These are phyloP conservation scores for Pseudotulostoma volvatum DNA, from an alignment of 495 filamentous ascomycete genomes.

Conservation along the genomic window DNA sequence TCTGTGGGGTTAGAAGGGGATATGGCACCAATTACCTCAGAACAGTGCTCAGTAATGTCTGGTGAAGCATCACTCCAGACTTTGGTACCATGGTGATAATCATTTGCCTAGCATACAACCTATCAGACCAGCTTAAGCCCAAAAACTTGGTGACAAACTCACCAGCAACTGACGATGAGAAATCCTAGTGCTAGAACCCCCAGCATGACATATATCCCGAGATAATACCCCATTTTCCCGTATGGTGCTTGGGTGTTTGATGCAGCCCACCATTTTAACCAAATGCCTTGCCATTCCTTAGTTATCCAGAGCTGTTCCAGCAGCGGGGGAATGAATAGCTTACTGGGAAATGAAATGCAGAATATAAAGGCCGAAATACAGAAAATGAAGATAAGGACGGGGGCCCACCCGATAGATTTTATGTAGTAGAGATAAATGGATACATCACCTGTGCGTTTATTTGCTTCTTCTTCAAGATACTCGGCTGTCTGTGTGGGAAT, in stretches of 20 bases:
- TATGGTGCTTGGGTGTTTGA: slow-evolving; percentile 27
- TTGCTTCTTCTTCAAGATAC: slow-evolving; percentile 14
- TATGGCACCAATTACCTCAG: slow-evolving; percentile 14
- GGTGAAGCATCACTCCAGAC: slow-evolving; percentile 34
- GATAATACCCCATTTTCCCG: slow-evolving; percentile 29
- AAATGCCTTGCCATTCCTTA: too few species aligned
- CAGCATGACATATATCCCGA: slow-evolving; percentile 41
- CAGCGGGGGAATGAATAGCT: too few species aligned
- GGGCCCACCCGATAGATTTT: slow-evolving; percentile 30
- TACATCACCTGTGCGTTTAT: slow-evolving; percentile 33
- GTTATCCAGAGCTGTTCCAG: too few species aligned
- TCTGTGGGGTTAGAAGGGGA: slow-evolving; percentile 1
- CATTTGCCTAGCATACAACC: slow-evolving; percentile 24
- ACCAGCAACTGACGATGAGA: slow-evolving; percentile 32
- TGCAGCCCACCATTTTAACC: slow-evolving; percentile 39
- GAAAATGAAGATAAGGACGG: slow-evolving; percentile 28
- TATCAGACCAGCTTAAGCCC: slow-evolving; percentile 1
- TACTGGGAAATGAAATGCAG: slow-evolving; percentile 30
- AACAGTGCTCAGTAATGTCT: slow-evolving; percentile 31
- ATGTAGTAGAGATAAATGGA: slow-evolving; percentile 45
- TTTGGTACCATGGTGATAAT: slow-evolving; percentile 38
- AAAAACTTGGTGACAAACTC: slow-evolving; percentile 3
- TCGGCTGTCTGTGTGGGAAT: slow-evolving; percentile 11
- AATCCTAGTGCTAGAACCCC: slow-evolving; percentile 25
- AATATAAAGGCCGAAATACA: slow-evolving; percentile 27